Conservation (phyloP, 345 rosid species). For the Eucalyptus guilfoylei region DNA sequence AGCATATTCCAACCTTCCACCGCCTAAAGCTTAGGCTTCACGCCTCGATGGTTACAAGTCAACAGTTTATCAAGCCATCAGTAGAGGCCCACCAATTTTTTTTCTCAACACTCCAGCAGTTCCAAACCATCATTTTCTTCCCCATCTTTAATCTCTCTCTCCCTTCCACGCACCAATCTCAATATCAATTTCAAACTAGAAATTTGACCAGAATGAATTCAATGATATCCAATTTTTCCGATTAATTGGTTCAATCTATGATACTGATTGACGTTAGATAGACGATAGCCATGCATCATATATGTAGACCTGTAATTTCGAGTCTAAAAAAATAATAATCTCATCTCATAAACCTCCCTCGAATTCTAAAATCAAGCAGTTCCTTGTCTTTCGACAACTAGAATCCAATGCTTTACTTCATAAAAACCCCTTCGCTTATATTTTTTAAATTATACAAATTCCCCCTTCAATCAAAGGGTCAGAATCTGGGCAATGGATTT, state of each 20-base stretch:
- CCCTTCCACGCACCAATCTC: not conserved
- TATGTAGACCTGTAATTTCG: accelerated
- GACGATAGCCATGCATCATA: accelerated
- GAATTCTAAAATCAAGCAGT: not conserved
- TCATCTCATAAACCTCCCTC: not conserved
- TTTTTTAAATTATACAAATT: not conserved
- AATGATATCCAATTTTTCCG: not conserved
- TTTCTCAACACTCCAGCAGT: not conserved
- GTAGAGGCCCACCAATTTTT: not conserved
- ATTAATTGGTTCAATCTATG: not conserved
- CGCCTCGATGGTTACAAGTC: not conserved
- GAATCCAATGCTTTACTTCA: not conserved
- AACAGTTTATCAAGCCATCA: not conserved
- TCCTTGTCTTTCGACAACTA: not conserved
- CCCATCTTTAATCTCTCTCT: not conserved
- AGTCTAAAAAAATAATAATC: not conserved
- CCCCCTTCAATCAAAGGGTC: not conserved
- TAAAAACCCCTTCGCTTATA: not conserved
- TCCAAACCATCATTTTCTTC: not conserved
- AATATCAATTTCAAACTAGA: not conserved
- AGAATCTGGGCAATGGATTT: not conserved
- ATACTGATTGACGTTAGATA: accelerated
- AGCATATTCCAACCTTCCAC: not conserved
- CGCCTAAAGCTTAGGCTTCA: not conserved
- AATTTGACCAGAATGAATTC: not conserved